These are phyloP conservation scores for Davidsoniella virescens DNA, from an alignment of 2,329 filamentous ascomycete species.

Conservation along the genomic window DNA sequence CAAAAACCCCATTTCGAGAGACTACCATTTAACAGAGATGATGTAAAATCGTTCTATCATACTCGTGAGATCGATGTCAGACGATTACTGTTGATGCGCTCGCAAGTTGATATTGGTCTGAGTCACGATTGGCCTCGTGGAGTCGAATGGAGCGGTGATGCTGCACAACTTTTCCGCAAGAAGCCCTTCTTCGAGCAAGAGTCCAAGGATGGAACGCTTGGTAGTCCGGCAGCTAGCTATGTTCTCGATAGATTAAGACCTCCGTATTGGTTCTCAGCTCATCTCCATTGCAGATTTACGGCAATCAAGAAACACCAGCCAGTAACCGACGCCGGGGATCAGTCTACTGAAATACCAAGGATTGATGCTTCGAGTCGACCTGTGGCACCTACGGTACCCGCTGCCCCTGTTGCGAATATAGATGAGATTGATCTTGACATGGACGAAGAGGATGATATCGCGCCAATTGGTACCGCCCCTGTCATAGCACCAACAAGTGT, in stretches of 20 bases:
- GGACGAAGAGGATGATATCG: slow-evolving; percentile 32
- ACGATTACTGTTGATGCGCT: slow-evolving; percentile 70
- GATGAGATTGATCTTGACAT: slow-evolving; percentile 58
- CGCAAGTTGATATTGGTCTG: slow-evolving; percentile 77
- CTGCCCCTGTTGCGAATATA: slow-evolving; percentile 29
- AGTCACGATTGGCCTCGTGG: slow-evolving; percentile 92
- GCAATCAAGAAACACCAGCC: slow-evolving; percentile 44
- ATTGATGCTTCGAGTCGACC: not conserved
- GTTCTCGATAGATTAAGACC: slow-evolving; percentile 72
- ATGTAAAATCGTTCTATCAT: slow-evolving; percentile 75
- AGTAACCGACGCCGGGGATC: slow-evolving; percentile 12
- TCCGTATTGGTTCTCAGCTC: slow-evolving; percentile 80
- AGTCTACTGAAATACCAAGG: slow-evolving; percentile 16
- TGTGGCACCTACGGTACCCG: not conserved
- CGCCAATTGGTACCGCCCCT: not conserved
- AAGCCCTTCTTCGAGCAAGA: slow-evolving; percentile 67
- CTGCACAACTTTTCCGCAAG: slow-evolving; percentile 46
- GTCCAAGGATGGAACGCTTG: slow-evolving; percentile 57
- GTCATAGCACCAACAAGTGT: slow-evolving; percentile 8
- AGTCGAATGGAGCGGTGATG: slow-evolving; percentile 65
- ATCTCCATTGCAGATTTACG: slow-evolving; percentile 77
- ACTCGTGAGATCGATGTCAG: slow-evolving; percentile 79
- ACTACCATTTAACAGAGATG: slow-evolving; percentile 62
- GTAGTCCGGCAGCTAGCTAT: slow-evolving; percentile 62
- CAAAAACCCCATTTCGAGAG: slow-evolving; percentile 69